Percentiles rank a stretch among this genome's conserved stretches.
phyloP scores from a whole-genome alignment of 306 rosid genomes.

The Cucurbita ficifolia region DNA sequence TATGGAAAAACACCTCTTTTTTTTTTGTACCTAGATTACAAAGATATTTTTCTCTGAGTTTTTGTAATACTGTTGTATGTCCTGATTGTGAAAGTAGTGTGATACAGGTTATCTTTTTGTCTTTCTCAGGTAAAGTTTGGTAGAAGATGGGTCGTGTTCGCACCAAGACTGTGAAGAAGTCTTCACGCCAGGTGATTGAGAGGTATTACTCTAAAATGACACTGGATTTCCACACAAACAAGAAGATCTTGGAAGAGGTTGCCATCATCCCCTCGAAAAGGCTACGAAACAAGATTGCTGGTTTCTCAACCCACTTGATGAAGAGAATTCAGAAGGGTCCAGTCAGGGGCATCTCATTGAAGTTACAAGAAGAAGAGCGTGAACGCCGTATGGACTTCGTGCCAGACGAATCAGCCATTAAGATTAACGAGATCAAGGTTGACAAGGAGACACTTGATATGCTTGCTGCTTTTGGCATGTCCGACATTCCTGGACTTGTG shows the following conservation, averaged over 20 bases:
- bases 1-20: not conserved
- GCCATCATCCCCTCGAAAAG: constrained; percentile 18
- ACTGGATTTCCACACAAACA: constrained; percentile 21
- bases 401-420: constrained; percentile 23
- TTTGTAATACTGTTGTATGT: too few relatives aligned
- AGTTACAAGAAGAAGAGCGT: constrained; percentile 24
- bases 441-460: constrained; percentile 22
- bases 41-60: too few relatives aligned
- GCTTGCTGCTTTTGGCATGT: constrained; percentile 21
- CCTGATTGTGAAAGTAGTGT: not conserved
- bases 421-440: constrained; percentile 13
- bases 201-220: constrained; percentile 22
- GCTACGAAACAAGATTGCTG: constrained; percentile 27
- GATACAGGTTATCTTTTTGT: not conserved
- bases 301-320: constrained; percentile 28
- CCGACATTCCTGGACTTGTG: constrained; percentile 20
- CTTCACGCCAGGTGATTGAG: constrained; percentile 23
- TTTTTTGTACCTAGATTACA: too few relatives aligned
- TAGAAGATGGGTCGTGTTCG: constrained; percentile 25
- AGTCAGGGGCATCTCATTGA: constrained; percentile 22
- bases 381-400: constrained; percentile 27
- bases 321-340: constrained; percentile 30
- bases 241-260: constrained; percentile 25
- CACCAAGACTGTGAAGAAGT: constrained; percentile 28
- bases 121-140: not conserved